Percentiles rank a stretch among this genome's conserved stretches.
These are phyloP conservation scores for Jaltomata sinuosa DNA, from an alignment of 257 asterid genomes.

Conservation along the genomic window DNA sequence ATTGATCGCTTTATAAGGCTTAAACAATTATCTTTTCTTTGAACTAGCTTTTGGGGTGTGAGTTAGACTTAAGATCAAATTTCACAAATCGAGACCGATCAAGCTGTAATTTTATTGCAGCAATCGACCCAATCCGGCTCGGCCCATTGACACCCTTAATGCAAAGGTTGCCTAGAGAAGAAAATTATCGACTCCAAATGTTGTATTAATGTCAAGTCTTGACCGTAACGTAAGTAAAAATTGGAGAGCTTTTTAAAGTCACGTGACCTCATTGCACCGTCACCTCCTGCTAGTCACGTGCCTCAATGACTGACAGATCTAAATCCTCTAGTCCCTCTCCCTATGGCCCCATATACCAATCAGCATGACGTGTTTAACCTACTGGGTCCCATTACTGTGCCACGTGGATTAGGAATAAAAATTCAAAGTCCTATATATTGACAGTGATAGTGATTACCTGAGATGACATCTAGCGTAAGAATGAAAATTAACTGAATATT, in stretches of 20 bases:
- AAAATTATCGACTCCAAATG: not conserved
- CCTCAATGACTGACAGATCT: not conserved
- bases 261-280: slow-evolving; percentile 34
- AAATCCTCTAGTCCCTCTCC: not conserved
- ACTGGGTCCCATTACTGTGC: not conserved
- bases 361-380: not conserved
- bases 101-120: no score
- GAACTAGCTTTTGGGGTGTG: no score
- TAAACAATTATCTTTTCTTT: no score
- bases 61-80: no score
- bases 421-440: not conserved
- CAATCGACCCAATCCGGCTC: no score
- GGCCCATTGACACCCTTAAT: no score
- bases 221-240: not conserved
- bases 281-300: slow-evolving; percentile 32
- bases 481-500: no score
- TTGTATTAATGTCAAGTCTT: not conserved
- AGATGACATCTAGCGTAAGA: not conserved
- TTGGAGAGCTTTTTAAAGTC: slow-evolving; percentile 12
- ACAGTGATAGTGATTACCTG: not conserved
- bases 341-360: not conserved
- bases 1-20: no score
- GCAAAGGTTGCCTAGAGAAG: no score
- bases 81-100: no score
- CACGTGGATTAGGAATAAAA: not conserved